Base-by-base conservation (phyloP, 2,329 filamentous ascomycete genomes). In the Xylariaceae sp. region DNA sequence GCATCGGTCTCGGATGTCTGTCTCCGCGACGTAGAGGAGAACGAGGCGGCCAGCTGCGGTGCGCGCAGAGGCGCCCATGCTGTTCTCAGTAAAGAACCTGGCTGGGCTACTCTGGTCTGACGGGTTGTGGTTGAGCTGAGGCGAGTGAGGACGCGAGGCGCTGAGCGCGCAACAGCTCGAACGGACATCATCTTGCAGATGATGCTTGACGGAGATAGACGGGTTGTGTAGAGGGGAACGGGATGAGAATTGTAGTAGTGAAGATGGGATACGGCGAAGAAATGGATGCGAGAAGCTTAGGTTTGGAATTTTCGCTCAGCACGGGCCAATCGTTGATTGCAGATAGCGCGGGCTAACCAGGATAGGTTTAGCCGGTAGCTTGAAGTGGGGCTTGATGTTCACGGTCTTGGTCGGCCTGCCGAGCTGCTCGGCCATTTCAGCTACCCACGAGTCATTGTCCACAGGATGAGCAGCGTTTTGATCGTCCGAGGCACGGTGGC, bases 111-210 rank as follows among this genome's bases (percentile, higher is more conserved):
- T 56, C 79, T 71, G 54, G 76, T 72, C 68, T 78, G 77, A 63
- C 79, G 73, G 57, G 79, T 64, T 46, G 80, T 72, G 49, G 78
- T 71, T 53, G 74, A 71, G 58, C 80, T 74, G 59, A 86, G 67
- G 63, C 86, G 81, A 63, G 80, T 74, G 50, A 86, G 64, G 54
- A 78, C 76, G 68, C 86, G 83, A 64, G 87, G 86, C 68, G 84
- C 81, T 47, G 84, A 80, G 69, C 87, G 86, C 67, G 81, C 78
- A 60, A 87, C 69, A 56, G 78, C 74, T 70, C 87, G 80, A 62
- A 89, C 75, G 61, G 86, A 86, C 68, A 90, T 76, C 88, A 91
- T 91, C 61, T 68, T 82, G 80, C 71, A 36, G 9, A 34, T 42
- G 40, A 26, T 12, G 12, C 29, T 46, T 32, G 39, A 7, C 21